These are phyloP conservation scores for Candolleomyces aberdarensis DNA, from an alignment of 768 basidiomycete genomes.

Conservation along the genomic window DNA sequence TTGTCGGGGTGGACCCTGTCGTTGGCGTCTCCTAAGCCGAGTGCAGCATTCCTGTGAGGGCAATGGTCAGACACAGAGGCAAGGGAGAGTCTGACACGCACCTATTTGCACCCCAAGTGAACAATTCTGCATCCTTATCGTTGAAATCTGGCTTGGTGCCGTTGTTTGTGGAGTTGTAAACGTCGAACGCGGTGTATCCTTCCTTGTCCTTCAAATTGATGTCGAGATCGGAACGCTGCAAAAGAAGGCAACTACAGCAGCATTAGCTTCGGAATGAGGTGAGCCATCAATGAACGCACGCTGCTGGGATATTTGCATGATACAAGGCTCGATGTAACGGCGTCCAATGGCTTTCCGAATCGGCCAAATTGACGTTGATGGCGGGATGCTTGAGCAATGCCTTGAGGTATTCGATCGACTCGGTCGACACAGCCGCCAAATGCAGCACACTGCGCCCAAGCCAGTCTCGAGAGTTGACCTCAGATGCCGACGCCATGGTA, in stretches of 20 bases:
- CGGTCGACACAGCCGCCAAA: conserved; percentile 66
- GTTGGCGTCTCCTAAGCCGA: conserved; percentile 79
- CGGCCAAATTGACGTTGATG: conserved; percentile 76
- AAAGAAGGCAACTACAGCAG: conserved; percentile 40
- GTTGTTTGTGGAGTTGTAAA: conserved; percentile 87
- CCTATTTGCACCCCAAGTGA: conserved; percentile 88
- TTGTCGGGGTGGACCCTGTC: conserved; percentile 81
- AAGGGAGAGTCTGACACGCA: conserved; percentile 19
- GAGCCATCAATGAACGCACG: conserved; percentile 39
- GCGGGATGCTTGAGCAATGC: conserved; percentile 71
- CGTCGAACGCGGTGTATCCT: conserved; percentile 87
- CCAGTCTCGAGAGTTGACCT: conserved; percentile 72
- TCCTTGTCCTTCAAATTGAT: conserved; percentile 73
- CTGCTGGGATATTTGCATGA: conserved; percentile 67
- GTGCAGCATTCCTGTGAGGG: conserved; percentile 67
- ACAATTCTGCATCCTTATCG: conserved; percentile 54
- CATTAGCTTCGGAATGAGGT: background rate
- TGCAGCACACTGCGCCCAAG: conserved; percentile 81
- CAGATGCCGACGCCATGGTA: conserved; percentile 30
- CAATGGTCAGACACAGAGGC: background rate
- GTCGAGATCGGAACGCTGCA: conserved; percentile 75
- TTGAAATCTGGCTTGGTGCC: conserved; percentile 56
- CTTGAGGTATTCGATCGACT: conserved; percentile 74
- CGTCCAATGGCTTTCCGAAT: conserved; percentile 88
- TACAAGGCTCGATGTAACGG: conserved; percentile 87